phyloP scores from a whole-genome alignment of 148 eudicot genomes.

The Beta vulgaris region DNA sequence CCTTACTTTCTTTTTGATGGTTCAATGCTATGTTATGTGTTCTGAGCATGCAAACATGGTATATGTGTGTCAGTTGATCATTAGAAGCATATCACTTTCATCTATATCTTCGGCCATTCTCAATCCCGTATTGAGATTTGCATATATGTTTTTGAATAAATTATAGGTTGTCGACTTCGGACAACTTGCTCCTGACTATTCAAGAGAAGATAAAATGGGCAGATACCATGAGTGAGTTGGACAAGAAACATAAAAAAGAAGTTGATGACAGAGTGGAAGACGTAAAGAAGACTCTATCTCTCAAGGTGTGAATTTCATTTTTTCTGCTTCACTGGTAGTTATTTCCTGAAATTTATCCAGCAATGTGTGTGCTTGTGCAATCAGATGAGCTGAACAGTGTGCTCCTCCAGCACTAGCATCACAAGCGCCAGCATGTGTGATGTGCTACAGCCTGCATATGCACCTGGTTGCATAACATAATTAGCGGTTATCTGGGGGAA shows the following conservation, averaged over 20 bases:
- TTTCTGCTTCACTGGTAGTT: constrained; percentile 12
- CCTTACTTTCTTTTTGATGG: background rate
- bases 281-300: constrained; percentile 66
- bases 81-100: background rate
- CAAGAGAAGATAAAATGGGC: constrained; percentile 99
- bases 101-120: background rate
- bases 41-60: background rate
- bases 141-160: background rate
- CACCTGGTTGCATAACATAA: background rate
- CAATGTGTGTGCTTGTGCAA: background rate
- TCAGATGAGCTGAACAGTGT: background rate
- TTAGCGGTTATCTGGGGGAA: background rate
- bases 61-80: background rate
- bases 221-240: constrained; percentile 79
- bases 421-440: background rate
- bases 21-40: background rate
- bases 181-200: constrained; percentile 66
- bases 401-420: background rate
- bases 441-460: background rate
- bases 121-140: background rate
- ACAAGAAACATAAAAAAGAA: constrained; percentile 82
- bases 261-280: constrained; percentile 79
- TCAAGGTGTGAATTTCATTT: constrained; percentile 64
- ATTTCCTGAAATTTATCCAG: background rate
- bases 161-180: constrained; percentile 79